A percentile compares a stretch with the other conserved stretches of the same genome.
Conservation (phyloP, 306 rosid genomes). For the Casuarina cunninghamiana region DNA sequence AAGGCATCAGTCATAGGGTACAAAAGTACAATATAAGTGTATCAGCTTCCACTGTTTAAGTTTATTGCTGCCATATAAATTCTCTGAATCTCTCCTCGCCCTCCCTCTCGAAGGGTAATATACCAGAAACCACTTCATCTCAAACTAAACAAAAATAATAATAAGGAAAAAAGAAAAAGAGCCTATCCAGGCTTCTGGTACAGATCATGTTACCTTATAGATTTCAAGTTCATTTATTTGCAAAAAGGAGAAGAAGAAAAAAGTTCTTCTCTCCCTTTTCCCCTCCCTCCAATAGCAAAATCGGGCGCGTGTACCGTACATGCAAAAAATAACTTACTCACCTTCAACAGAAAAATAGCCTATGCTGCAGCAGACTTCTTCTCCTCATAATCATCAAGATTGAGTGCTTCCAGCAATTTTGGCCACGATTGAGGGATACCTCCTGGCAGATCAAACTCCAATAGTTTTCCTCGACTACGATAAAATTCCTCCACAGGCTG, state of each 20-base stretch:
- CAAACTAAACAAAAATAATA: constrained; percentile 7
- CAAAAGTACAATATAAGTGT: constrained; percentile 21
- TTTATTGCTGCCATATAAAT: constrained; percentile 29
- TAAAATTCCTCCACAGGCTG: constrained; percentile 86
- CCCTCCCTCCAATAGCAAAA: constrained; percentile 38
- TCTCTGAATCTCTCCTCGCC: constrained; percentile 9
- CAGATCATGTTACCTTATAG: constrained; percentile 27
- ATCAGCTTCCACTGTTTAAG: constrained; percentile 31
- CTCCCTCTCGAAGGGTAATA: constrained; percentile 21
- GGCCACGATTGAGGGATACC: constrained; percentile 99
- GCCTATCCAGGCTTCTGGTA: constrained; percentile 19
- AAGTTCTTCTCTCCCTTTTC: constrained; percentile 26
- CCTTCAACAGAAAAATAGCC: constrained; percentile 31
- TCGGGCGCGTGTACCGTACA: constrained; percentile 45
- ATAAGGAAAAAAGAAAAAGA: neutral
- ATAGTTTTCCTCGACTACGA: constrained; percentile 65
- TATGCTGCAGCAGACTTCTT: constrained; percentile 77
- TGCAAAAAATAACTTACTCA: constrained; percentile 57
- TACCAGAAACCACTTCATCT: constrained; percentile 27
- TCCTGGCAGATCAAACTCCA: constrained; percentile 96
- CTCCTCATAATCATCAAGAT: constrained; percentile 78
- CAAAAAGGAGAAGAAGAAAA: constrained; percentile 27
- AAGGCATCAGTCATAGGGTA: constrained; percentile 23
- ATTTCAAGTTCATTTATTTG: constrained; percentile 27
- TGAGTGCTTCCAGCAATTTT: constrained; percentile 79